Evolutionary conservation across 129 eudicot genomes (phyloP).

Genomic region (Sambucus nigra): DNA sequence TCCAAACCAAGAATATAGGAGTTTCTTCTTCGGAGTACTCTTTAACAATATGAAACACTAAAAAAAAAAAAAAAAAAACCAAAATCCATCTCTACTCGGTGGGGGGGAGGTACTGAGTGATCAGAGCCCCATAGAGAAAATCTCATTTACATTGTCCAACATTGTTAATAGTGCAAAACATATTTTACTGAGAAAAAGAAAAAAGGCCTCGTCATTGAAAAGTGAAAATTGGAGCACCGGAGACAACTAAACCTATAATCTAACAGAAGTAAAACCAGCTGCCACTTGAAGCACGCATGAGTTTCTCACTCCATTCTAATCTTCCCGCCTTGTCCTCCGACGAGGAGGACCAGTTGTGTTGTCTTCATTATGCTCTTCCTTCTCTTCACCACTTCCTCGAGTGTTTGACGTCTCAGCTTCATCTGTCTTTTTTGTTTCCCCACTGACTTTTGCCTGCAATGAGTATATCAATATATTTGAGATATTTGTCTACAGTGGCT

Average conservation of each 20-base stretch:
- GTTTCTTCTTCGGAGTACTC: too few species aligned
- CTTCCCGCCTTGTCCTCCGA: constrained; percentile 37
- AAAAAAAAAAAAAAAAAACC: too few species aligned
- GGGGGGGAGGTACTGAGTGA: too few species aligned
- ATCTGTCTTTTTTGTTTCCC: constrained; percentile 17
- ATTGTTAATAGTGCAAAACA: constrained; percentile 2
- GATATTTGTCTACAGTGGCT: too few species aligned
- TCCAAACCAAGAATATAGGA: too few species aligned
- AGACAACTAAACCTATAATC: background rate
- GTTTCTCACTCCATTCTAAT: constrained; percentile 11
- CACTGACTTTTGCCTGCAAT: constrained; percentile 22
- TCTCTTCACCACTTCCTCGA: constrained; percentile 24
- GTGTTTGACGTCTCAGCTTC: constrained; percentile 20
- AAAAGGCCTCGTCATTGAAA: background rate
- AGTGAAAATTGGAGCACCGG: background rate
- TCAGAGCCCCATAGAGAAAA: constrained; percentile 10
- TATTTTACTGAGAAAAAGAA: background rate
- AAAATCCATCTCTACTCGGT: too few species aligned
- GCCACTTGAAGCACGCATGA: background rate
- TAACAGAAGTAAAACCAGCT: background rate
- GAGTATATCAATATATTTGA: background rate
- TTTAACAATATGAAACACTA: too few species aligned
- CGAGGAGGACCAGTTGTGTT: constrained; percentile 30
- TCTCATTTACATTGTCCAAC: constrained; percentile 36
- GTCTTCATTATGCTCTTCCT: constrained; percentile 22